These are phyloP conservation scores for Coprinellus micaceus DNA, from an alignment of 768 basidiomycete species.

Conservation along the genomic window DNA sequence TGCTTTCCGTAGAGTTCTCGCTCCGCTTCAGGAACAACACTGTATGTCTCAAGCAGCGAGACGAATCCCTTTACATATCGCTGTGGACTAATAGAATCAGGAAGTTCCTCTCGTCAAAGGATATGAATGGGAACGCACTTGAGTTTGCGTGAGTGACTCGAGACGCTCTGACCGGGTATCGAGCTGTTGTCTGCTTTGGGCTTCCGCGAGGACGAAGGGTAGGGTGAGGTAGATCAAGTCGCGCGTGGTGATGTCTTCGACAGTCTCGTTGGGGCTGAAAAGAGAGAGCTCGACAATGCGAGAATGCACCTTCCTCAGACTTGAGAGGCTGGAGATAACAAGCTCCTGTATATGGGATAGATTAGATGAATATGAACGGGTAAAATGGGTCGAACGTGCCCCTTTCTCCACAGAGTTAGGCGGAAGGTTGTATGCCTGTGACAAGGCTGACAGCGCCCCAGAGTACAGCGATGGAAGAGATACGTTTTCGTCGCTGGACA, in stretches of 20 bases:
- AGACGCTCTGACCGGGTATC: slow-evolving; percentile 57
- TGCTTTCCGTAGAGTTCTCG: slow-evolving; percentile 50
- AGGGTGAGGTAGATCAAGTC: slow-evolving; percentile 75
- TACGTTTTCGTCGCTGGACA: slow-evolving; percentile 14
- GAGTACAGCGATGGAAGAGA: slow-evolving; percentile 38
- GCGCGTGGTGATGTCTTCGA: slow-evolving; percentile 77
- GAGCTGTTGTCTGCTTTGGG: slow-evolving; percentile 56
- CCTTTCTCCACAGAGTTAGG: slow-evolving; percentile 43
- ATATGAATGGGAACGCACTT: slow-evolving; percentile 41
- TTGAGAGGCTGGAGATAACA: slow-evolving; percentile 48
- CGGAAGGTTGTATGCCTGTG: slow-evolving; percentile 36
- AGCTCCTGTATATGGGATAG: slow-evolving; percentile 43
- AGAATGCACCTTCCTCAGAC: slow-evolving; percentile 51
- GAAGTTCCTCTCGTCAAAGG: slow-evolving; percentile 5
- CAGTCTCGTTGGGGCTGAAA: slow-evolving; percentile 79
- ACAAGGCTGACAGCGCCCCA: slow-evolving; percentile 32
- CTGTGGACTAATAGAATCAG: slow-evolving; percentile 35
- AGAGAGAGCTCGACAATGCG: slow-evolving; percentile 60
- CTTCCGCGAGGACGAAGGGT: slow-evolving; percentile 64
- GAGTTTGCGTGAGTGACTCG: slow-evolving; percentile 46
- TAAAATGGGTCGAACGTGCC: slow-evolving; percentile 19
- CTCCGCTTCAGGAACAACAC: slow-evolving; percentile 61
- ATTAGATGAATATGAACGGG: background rate
- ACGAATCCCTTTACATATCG: slow-evolving; percentile 45
- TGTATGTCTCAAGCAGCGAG: slow-evolving; percentile 56